Evolutionary conservation across 805 yeast species (phyloP), one percentile per base, ranked within the genome.

Genomic region (Nakazawaea anatomiae): DNA sequence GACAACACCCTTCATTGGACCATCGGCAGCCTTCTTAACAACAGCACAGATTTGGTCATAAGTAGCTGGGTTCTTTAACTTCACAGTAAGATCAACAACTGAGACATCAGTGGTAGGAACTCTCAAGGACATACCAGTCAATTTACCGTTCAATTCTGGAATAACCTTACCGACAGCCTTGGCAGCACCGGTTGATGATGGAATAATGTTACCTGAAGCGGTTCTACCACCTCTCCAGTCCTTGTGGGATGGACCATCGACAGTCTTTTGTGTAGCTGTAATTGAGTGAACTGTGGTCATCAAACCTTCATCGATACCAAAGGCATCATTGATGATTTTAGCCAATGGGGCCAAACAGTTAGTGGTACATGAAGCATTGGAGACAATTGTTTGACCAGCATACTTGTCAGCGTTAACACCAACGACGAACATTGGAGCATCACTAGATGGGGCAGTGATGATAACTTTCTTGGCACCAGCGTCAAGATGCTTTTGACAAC

Each of bases 161-260:
- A 82, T 80, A 65, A 82, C 87, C 73, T 79, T 80, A 73, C 86
- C 87, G 61, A 82, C 87, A 60, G 86, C 86, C 77, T 82, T 82
- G 57, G 87, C 87, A 60, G 87, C 87, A 77, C 87, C 87, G 51
- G 87, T 82, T 59, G 87, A 80, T 52, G 87, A 82, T 71, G 87
- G 87, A 64, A 82, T 82, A 67, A 82, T 82, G 80, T 82, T 82
- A 65, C 82, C 86, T 56, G 85, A 79, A 65, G 87, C 87, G 62
- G 87, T 80, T 76, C 87, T 78, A 70, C 87, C 87, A 74, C 87
- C 87, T 79, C 87, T 80, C 87, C 87, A 82, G 75, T 82, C 87
- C 74, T 82, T 82, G 75, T 80, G 85, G 68, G 87, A 82, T 67
- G 87, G 85, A 74, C 87, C 87, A 67, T 82, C 87, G 61, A 82